These are phyloP conservation scores for Erodium chrysanthum DNA, from an alignment of 441 rosid genomes.

Conservation along the genomic window DNA sequence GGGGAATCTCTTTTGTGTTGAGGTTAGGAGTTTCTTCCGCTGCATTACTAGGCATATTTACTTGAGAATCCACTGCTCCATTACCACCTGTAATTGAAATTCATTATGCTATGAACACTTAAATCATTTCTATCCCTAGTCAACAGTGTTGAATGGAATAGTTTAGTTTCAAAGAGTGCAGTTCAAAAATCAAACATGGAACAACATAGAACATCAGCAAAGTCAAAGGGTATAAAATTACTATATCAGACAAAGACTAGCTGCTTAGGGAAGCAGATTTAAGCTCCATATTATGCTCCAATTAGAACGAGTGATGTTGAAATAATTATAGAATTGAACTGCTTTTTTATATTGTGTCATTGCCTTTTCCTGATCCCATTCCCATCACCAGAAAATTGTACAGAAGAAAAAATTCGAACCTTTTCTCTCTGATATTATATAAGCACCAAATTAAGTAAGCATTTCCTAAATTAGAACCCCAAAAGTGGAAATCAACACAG, in stretches of 20 bases:
- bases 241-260: background rate
- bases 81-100: background rate
- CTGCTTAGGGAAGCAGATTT: background rate
- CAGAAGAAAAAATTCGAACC: background rate
- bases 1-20: slow-evolving; percentile 21
- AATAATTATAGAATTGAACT: background rate
- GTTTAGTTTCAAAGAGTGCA: background rate
- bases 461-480: background rate
- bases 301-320: background rate
- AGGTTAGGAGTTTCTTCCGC: slow-evolving; percentile 26
- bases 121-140: too few species aligned
- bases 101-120: background rate
- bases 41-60: slow-evolving; percentile 19
- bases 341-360: background rate
- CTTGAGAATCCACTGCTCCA: slow-evolving; percentile 19
- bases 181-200: background rate
- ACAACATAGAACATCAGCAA: background rate
- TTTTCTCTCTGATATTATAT: background rate
- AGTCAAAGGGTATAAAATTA: background rate
- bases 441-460: too few species aligned
- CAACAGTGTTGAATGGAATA: background rate
- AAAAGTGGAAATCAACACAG: background rate
- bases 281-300: background rate
- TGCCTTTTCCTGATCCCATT: background rate
- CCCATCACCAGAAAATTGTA: background rate